Evolutionary conservation across 2,329 filamentous ascomycete genomes (phyloP).

Genomic region (Beauveria australis): DNA sequence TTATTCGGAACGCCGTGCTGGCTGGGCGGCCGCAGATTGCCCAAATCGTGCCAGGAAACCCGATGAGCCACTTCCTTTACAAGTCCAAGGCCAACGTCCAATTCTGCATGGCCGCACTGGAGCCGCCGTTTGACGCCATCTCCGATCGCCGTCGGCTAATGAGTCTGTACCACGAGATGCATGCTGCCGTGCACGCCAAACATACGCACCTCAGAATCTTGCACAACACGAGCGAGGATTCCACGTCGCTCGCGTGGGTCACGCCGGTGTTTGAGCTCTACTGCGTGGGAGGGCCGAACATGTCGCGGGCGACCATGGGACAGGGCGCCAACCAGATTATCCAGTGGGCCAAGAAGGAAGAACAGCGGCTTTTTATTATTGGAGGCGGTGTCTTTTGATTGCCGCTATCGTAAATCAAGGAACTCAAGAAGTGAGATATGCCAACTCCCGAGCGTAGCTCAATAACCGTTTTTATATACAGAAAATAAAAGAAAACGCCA

Average conservation of each 20-base stretch:
- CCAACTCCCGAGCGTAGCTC: slow-evolving; percentile 5
- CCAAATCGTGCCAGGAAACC: slow-evolving; percentile 72
- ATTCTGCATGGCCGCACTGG: slow-evolving; percentile 81
- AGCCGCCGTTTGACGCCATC: slow-evolving; percentile 53
- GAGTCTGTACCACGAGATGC: slow-evolving; percentile 76
- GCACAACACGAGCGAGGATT: slow-evolving; percentile 66
- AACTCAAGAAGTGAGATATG: not conserved
- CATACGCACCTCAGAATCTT: slow-evolving; percentile 80
- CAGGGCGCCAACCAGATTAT: slow-evolving; percentile 83
- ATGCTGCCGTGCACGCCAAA: slow-evolving; percentile 76
- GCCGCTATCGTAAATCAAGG: not conserved
- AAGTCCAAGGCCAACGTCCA: slow-evolving; percentile 93
- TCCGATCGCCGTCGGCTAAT: slow-evolving; percentile 65
- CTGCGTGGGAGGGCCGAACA: slow-evolving; percentile 76
- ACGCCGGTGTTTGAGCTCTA: slow-evolving; percentile 92
- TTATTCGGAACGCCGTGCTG: slow-evolving; percentile 64
- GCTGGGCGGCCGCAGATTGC: slow-evolving; percentile 62
- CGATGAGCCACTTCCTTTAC: slow-evolving; percentile 87
- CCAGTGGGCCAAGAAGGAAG: slow-evolving; percentile 85
- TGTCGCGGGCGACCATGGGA: slow-evolving; percentile 58
- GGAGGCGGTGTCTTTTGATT: slow-evolving; percentile 76
- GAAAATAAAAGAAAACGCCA: slow-evolving; percentile 1
- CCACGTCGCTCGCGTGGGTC: slow-evolving; percentile 79
- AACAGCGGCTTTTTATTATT: slow-evolving; percentile 92
- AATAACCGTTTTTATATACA: slow-evolving; percentile 5